These are phyloP conservation scores for Warburgia ugandensis DNA, from an alignment of 164 flowering plant species.

Conservation along the genomic window DNA sequence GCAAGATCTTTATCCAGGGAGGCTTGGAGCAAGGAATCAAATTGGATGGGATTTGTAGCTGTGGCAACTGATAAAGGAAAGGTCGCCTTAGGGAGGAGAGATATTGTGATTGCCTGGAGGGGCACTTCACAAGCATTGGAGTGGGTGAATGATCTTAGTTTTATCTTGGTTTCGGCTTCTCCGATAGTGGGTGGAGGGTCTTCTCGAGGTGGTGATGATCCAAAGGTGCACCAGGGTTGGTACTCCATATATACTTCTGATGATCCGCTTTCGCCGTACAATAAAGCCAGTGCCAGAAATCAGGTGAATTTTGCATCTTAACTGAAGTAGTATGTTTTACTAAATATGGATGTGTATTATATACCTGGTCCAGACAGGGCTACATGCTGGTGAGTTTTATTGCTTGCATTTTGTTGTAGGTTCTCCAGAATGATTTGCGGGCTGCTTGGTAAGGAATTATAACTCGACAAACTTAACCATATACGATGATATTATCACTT, in stretches of 20 bases:
- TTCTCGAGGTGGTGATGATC: background rate
- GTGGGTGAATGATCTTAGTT: slow-evolving; percentile 36
- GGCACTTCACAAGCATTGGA: slow-evolving; percentile 27
- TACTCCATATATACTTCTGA: slow-evolving; percentile 33
- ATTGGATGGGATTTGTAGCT: slow-evolving; percentile 52
- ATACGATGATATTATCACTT: no score
- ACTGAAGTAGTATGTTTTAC: background rate
- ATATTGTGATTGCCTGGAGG: slow-evolving; percentile 46
- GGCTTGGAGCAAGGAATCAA: slow-evolving; percentile 37
- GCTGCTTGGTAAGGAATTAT: no score
- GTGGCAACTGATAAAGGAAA: slow-evolving; percentile 52
- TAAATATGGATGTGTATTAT: background rate
- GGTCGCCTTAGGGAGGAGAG: slow-evolving; percentile 33
- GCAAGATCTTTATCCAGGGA: slow-evolving; percentile 30
- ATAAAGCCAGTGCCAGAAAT: slow-evolving; percentile 36
- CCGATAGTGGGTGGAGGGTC: slow-evolving; percentile 9
- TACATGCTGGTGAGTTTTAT: background rate
- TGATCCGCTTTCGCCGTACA: slow-evolving; percentile 31
- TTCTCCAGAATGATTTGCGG: no score
- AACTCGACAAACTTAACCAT: no score
- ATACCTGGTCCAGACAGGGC: background rate
- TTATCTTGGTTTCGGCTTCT: slow-evolving; percentile 23
- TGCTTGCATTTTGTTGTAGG: no score
- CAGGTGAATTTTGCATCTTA: slow-evolving; percentile 24
- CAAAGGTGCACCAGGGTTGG: slow-evolving; percentile 34